These are phyloP conservation scores for Hansenula sp. DNA, from an alignment of 1,139 yeast genomes.

Conservation along the genomic window DNA sequence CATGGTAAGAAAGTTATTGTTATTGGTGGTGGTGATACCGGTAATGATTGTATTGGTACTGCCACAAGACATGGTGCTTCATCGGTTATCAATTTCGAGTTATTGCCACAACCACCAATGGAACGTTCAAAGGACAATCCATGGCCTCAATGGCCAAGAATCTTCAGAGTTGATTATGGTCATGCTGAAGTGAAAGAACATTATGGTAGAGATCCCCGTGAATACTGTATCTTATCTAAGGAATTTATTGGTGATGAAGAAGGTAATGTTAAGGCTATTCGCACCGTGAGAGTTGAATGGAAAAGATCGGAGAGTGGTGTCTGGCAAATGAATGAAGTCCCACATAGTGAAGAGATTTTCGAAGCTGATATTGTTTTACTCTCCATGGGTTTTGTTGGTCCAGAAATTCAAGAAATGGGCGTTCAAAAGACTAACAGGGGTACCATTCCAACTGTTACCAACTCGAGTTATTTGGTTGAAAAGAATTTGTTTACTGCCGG, in stretches of 20 bases:
- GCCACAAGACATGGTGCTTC: conserved; percentile 96
- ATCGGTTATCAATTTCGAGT: conserved; percentile 92
- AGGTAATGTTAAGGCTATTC: conserved; percentile 90
- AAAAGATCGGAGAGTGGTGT: conserved; percentile 93
- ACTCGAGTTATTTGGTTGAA: conserved; percentile 69
- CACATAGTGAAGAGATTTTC: conserved; percentile 90
- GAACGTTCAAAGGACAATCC: conserved; percentile 93
- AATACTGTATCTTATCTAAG: conserved; percentile 90
- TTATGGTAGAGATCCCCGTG: conserved; percentile 97
- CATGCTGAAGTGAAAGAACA: conserved; percentile 93
- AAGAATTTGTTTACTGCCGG: conserved; percentile 90
- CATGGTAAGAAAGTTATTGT: conserved; percentile 90
- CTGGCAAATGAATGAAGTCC: conserved; percentile 98
- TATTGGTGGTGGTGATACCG: conserved; percentile 99
- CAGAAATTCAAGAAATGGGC: conserved; percentile 77
- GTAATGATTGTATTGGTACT: conserved; percentile 98
- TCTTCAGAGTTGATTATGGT: conserved; percentile 97
- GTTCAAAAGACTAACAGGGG: conserved; percentile 83
- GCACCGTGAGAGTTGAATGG: conserved; percentile 98
- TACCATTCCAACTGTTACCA: conserved; percentile 67
- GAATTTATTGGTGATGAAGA: conserved; percentile 94
- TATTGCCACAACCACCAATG: conserved; percentile 87
- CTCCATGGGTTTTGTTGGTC: conserved; percentile 98
- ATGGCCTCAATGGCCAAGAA: conserved; percentile 99
- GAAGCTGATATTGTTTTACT: conserved; percentile 91